Evolutionary conservation across 2,329 filamentous ascomycete genomes (phyloP), one percentile per base, ranked within the genome.

Genomic region (Aspergillus viridinutans): DNA sequence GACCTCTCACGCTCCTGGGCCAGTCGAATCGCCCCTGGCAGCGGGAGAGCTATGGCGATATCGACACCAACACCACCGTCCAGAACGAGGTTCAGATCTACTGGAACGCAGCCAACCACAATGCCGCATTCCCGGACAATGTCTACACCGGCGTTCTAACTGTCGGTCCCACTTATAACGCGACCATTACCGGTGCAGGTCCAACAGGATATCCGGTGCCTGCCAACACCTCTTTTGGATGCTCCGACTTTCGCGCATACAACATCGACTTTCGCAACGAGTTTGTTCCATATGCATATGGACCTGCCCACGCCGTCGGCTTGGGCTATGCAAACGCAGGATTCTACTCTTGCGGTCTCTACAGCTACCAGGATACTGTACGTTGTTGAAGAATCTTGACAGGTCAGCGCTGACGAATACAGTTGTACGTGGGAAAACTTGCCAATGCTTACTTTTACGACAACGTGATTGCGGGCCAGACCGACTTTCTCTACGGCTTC

Each of bases 401-500:
- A 32, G 29, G 4, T 6, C 29, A 14, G 4, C 12, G 4, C 29
- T 32, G 12, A 32, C 29, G 29, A 32, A 65, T 25, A 58, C 50
- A 72, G 70, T 62, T 88, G 3, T 89, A 88, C 63, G 69, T 88
- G 17, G 86, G 86, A 53, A 88, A 89, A 67, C 75, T 87, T 1
- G 86, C 82, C 29, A 88, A 87, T 60, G 82, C 82, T 0, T 88
- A 87, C 71, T 85, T 89, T 69, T 80, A 85, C 67, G 76, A 81
- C 38, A 80, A 74, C 52, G 79, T 84, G 32, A 78, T 89, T 4
- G 86, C 83, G 0, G 86, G 86, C 0, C 78, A 88, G 66, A 87
- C 84, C 0, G 86, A 89, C 63, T 89, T 89, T 72, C 74, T 89
- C 20, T 89, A 88, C 65, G 85, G 85, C 8, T 88, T 88, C 65